phyloP scores from a whole-genome alignment of 345 rosid genomes.

The Gossypium sturtianum region DNA sequence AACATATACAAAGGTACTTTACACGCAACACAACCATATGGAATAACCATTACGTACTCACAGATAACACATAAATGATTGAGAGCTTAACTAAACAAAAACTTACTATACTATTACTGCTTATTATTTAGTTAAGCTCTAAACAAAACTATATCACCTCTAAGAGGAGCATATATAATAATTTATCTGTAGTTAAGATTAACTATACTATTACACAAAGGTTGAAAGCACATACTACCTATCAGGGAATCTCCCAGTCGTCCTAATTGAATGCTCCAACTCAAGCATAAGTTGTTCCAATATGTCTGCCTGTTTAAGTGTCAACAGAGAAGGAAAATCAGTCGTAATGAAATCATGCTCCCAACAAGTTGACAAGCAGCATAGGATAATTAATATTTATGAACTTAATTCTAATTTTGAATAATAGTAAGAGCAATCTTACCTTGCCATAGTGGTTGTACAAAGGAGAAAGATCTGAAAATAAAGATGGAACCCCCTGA shows the following conservation, averaged over 20 bases:
- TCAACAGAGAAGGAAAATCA: constrained; percentile 8
- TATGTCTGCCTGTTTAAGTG: constrained; percentile 69
- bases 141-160: constrained; percentile 37
- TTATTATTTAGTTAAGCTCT: too few relatives aligned
- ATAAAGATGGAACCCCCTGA: constrained; percentile 96
- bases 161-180: constrained; percentile 38
- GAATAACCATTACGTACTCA: neutral
- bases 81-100: neutral
- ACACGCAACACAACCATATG: neutral
- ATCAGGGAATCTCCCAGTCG: constrained; percentile 63
- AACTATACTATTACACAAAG: neutral
- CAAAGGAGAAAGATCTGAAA: constrained; percentile 91
- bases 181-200: neutral
- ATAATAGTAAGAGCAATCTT: constrained; percentile 21
- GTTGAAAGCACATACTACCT: constrained; percentile 42
- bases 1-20: neutral
- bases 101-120: too few relatives aligned
- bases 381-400: neutral
- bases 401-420: neutral
- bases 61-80: neutral
- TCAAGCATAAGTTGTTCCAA: constrained; percentile 76
- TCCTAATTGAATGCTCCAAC: constrained; percentile 76
- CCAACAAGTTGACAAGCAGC: neutral
- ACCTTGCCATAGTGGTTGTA: constrained; percentile 86
- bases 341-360: neutral